Evolutionary conservation across 1,284 basidiomycete species (phyloP), one percentile per base, ranked within the genome.

Genomic region (Ceratobasidium sp.): DNA sequence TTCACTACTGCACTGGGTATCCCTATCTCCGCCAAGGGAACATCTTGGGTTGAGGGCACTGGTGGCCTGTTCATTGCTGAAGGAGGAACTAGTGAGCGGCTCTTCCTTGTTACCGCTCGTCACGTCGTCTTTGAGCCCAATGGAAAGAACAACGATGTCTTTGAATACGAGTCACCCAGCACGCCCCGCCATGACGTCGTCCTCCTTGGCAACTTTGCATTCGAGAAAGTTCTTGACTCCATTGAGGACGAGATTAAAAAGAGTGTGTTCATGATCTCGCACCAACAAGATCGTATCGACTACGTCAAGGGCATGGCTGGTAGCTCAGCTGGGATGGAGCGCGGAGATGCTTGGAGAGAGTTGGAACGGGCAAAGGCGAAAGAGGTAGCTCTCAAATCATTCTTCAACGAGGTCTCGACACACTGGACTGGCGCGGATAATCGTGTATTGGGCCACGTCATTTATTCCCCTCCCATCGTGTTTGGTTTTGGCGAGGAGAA

Each of bases 381-480:
- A 28, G 72, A 80, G 73, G 43, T 78, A 41, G 73, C 61, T 72
- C 77, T 82, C 1, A 74, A 57, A 64, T 35, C 18, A 0, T 57
- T 84, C 69, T 79, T 80, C 73, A 46, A 72, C 72, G 78, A 82
- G 21, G 76, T 82, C 69, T 21, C 14, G 14, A 78, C 16, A 41
- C 35, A 79, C 66, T 82, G 80, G 81, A 46, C 13, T 23, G 41
- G 70, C 26, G 23, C 23, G 57, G 64, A 75, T 46, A 76, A 78
- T 21, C 80, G 81, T 28, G 72, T 82, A 66, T 59, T 84, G 52
- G 83, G 83, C 54, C 78, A 75, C 67, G 80, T 84, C 57, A 66
- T 83, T 38, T 80, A 81, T 77, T 75, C 78, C 63, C 79, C 58
- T 62, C 76, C 79, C 55, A 78, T 83, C 74, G 43, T 54, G 61